Base-by-base conservation (phyloP, 1,284 basidiomycete genomes). In the Erythrobasidium hasegawianum region DNA sequence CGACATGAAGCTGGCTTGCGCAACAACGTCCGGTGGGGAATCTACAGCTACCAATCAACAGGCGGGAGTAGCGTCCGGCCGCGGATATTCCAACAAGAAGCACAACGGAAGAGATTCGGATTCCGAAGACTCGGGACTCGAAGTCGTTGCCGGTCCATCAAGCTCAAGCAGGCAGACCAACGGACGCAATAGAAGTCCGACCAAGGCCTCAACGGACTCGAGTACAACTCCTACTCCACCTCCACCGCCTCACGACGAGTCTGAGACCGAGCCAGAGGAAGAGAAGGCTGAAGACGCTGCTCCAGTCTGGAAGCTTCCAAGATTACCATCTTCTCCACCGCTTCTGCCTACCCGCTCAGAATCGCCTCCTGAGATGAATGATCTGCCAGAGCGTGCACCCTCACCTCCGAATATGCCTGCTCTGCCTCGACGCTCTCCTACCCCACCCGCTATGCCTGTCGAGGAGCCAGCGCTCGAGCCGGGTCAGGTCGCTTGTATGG, bases 151-250 rank as follows among this genome's bases (percentile, higher is more conserved):
- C 16, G 43, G 43, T 5, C 43, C 43, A 47, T 18, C 43, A 7
- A 18, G n/a, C 22, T 24, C n/a, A 4, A 16, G 22, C 16, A 47
- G 16, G 43, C 43, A 33, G 11, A 33, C 33, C 5, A 33, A 33
- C 11, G 33, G 33, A 4, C 33, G 33, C 43, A 4, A 5, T 47
- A 5, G 43, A n/a, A 47, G 43, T 24, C 43, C 43, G 14, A 47
- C 16, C 5, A 47, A n/a, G 22, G 43, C 43, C 5, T 33, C 33
- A 33, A n/a, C n/a, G n/a, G 33, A 5, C 33, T 47, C 43, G 22
- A 18, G 7, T 18, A 16, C 43, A 4, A n/a, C 43, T 47, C 43
- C 43, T 29, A 62, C 59, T 20, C 59, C 57, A 45, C 57, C 59
- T 26, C 59, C 47, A 38, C 59, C 59, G 29, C 7, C 59, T 13